Percentiles rank a stretch among this genome's conserved stretches.
These are phyloP conservation scores for Delonix regia DNA, from an alignment of 306 rosid species.

Conservation along the genomic window DNA sequence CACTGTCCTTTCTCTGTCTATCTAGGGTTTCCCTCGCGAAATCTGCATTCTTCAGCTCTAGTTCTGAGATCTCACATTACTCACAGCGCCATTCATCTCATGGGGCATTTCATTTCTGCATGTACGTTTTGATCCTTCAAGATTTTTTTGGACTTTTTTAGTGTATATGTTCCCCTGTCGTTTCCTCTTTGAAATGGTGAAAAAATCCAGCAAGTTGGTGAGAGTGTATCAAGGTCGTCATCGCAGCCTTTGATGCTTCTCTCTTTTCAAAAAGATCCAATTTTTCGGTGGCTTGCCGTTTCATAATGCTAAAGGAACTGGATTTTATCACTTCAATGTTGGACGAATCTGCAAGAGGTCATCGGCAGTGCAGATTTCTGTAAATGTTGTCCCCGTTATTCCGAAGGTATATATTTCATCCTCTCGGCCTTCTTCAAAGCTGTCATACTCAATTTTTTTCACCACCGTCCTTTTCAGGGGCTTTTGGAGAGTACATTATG, in stretches of 20 bases:
- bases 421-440: not conserved
- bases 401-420: slow-evolving; percentile 25
- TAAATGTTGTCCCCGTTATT: slow-evolving; percentile 15
- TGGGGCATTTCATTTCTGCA: slow-evolving; percentile 18
- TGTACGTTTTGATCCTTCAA: slow-evolving; percentile 21
- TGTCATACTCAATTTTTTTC: not conserved
- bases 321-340: slow-evolving; percentile 26
- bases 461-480: not conserved
- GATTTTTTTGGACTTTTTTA: not conserved
- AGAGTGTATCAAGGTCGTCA: not conserved
- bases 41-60: not conserved
- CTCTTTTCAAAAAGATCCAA: not conserved
- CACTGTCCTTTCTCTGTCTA: slow-evolving; percentile 7
- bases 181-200: not conserved
- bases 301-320: slow-evolving; percentile 8
- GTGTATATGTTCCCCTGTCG: not conserved
- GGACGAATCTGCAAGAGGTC: slow-evolving; percentile 29
- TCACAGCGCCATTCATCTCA: not conserved
- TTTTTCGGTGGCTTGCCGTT: slow-evolving; percentile 15
- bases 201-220: not conserved
- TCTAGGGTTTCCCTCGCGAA: slow-evolving; percentile 43
- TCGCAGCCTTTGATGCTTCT: not conserved
- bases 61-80: slow-evolving; percentile 23
- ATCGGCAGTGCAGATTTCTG: slow-evolving; percentile 36
- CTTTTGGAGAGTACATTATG: not conserved